Evolutionary conservation across 1,139 yeast species (phyloP).

Genomic region (Diutina siamensis): DNA sequence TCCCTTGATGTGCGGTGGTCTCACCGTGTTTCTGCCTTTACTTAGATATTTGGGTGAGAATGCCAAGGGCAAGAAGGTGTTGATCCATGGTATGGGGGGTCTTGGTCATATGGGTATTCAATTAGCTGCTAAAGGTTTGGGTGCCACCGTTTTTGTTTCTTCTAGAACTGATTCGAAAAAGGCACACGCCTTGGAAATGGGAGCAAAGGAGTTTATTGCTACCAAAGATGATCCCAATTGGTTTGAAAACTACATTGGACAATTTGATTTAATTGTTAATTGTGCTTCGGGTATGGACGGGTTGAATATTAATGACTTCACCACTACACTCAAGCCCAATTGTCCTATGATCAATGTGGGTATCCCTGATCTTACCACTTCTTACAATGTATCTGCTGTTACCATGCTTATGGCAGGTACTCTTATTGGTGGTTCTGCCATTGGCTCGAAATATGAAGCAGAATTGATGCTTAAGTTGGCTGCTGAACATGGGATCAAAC

Average conservation of each 20-base stretch:
- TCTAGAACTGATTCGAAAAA: neutral
- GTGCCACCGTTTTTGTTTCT: slow-evolving; percentile 1
- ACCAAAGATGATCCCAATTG: slow-evolving; percentile 1
- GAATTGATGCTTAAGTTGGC: slow-evolving; percentile 15
- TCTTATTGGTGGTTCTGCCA: neutral
- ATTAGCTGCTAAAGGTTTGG: slow-evolving; percentile 4
- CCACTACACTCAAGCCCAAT: neutral
- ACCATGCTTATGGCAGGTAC: neutral
- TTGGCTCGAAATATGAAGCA: slow-evolving; percentile 1
- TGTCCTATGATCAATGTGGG: neutral
- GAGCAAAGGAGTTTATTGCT: neutral
- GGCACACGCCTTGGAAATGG: neutral
- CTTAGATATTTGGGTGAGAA: neutral
- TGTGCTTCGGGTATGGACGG: slow-evolving; percentile 8
- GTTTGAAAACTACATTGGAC: neutral
- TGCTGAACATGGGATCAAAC: slow-evolving; percentile 36
- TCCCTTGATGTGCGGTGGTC: slow-evolving; percentile 6
- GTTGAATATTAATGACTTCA: slow-evolving; percentile 7
- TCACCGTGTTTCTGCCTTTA: slow-evolving; percentile 4
- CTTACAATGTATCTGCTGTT: neutral
- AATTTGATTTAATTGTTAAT: slow-evolving; percentile 3
- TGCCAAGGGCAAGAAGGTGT: slow-evolving; percentile 8
- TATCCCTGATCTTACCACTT: neutral
- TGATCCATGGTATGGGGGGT: slow-evolving; percentile 6
- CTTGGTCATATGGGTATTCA: slow-evolving; percentile 5